phyloP scores from a whole-genome alignment of 2,329 filamentous ascomycete species.

The Plenodomus biglobosus region DNA sequence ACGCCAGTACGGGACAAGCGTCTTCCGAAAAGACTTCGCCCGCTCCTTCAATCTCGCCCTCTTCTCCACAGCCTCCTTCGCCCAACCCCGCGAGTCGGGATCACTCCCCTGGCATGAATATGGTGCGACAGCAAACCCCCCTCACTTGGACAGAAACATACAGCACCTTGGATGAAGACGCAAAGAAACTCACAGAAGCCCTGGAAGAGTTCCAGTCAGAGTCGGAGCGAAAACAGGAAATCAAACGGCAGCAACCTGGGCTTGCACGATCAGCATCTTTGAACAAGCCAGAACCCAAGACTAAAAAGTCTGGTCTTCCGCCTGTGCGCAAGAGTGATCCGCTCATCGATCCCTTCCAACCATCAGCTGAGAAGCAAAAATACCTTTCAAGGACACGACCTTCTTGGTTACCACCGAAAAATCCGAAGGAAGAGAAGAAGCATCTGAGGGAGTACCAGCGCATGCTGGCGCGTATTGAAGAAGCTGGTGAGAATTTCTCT shows the following conservation, averaged over 20 bases:
- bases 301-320: slow-evolving; percentile 57
- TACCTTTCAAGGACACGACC: slow-evolving; percentile 75
- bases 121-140: slow-evolving; percentile 59
- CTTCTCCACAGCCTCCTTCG: slow-evolving; percentile 21
- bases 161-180: slow-evolving; percentile 69
- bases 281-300: slow-evolving; percentile 45
- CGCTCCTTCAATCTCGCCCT: slow-evolving; percentile 22
- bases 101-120: slow-evolving; percentile 20
- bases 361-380: slow-evolving; percentile 84
- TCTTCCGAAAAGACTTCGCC: slow-evolving; percentile 31
- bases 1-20: slow-evolving; percentile 17
- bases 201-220: slow-evolving; percentile 77
- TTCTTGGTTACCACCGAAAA: slow-evolving; percentile 83
- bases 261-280: slow-evolving; percentile 37
- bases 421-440: slow-evolving; percentile 85
- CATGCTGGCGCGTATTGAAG: slow-evolving; percentile 70
- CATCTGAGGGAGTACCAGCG: slow-evolving; percentile 84
- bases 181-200: slow-evolving; percentile 73
- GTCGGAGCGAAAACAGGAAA: slow-evolving; percentile 54
- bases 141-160: slow-evolving; percentile 76
- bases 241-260: slow-evolving; percentile 52
- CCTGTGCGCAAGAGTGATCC: slow-evolving; percentile 73
- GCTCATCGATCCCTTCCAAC: slow-evolving; percentile 80
- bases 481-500: slow-evolving; percentile 51
- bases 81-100: slow-evolving; percentile 21